Evolutionary conservation across 345 rosid species (phyloP), one percentile per base, ranked within the genome.

Genomic region (Eucalyptus cloeziana): DNA sequence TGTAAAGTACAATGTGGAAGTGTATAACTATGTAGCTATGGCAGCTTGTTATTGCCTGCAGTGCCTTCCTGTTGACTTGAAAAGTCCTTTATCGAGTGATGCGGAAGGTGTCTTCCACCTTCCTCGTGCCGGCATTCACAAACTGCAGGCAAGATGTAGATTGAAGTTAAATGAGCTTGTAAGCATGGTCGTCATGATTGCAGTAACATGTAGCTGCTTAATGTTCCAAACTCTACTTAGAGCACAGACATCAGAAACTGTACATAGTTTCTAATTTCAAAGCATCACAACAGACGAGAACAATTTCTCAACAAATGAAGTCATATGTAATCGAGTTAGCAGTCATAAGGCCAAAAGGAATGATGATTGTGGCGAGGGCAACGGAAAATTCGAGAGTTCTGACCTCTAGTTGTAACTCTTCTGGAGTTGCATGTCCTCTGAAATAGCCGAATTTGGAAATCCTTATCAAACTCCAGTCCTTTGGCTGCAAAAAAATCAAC

Each of bases 381-480:
- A 71, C 7, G 45, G 45, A 71, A 71, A 33, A 71, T 71, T 71
- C 45, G 14, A 37, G 81, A 19, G 81, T 10, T 13, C 93, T 86
- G 58, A 95, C 96, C 96, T 95, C 94, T 58, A 95, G 51, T 31
- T 64, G 88, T 7, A 95, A 86, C 50, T 93, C 93, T 49, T 87
- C 76, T 90, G 58, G 91, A 85, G 93, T 93, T 7, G 95, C 96
- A 86, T 93, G 93, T 22, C 89, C 95, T 92, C 93, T 90, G 22
- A 93, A 87, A 88, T 91, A 93, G 3, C 96, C 97, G 81, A 88
- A 95, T 87, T 93, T 86, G 10, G 90, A 86, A 27, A 95, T 89
- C 94, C 96, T 95, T 33, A 76, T 49, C 89, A 94, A 90, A 89
- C 96, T 95, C 96, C 96, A 95, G 5, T 27, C 69, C 4, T 43